Percentiles rank a stretch among this genome's conserved stretches.
Evolutionary conservation across 768 basidiomycete species (phyloP).

Genomic region (Candolleomyces aberdarensis): DNA sequence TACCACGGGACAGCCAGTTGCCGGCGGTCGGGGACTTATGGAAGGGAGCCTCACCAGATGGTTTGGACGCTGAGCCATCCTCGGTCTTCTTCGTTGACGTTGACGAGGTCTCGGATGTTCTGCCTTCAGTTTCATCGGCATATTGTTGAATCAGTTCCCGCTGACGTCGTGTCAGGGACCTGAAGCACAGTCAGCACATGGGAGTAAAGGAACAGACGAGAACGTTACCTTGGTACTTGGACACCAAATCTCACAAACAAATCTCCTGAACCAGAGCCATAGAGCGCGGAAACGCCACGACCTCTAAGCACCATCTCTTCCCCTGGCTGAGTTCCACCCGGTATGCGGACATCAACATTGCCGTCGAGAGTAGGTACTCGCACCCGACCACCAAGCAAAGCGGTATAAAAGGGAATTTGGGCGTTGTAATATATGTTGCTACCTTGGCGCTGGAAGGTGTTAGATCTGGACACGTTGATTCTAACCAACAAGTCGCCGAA

Average conservation of each 20-base stretch:
- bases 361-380: constrained; percentile 94
- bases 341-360: constrained; percentile 91
- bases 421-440: constrained; percentile 87
- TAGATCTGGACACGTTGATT: constrained; percentile 79
- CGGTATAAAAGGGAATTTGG: constrained; percentile 85
- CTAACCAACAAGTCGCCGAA: constrained; percentile 86
- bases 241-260: constrained; percentile 87
- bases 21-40: constrained; percentile 52
- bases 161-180: constrained; percentile 81
- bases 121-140: constrained; percentile 91
- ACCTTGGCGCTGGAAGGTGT: constrained; percentile 87
- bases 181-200: constrained; percentile 28
- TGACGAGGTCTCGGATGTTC: constrained; percentile 17
- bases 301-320: constrained; percentile 95
- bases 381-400: constrained; percentile 89
- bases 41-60: constrained; percentile 76
- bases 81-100: neutral
- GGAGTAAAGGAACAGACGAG: neutral
- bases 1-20: constrained; percentile 69
- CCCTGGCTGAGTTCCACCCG: constrained; percentile 91
- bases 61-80: constrained; percentile 14
- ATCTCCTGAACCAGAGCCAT: constrained; percentile 67
- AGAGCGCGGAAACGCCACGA: constrained; percentile 71
- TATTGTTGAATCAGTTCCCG: constrained; percentile 85
- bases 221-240: constrained; percentile 76